Conservation (phyloP, 164 flowering plant species). For the Vitis cinerea region DNA sequence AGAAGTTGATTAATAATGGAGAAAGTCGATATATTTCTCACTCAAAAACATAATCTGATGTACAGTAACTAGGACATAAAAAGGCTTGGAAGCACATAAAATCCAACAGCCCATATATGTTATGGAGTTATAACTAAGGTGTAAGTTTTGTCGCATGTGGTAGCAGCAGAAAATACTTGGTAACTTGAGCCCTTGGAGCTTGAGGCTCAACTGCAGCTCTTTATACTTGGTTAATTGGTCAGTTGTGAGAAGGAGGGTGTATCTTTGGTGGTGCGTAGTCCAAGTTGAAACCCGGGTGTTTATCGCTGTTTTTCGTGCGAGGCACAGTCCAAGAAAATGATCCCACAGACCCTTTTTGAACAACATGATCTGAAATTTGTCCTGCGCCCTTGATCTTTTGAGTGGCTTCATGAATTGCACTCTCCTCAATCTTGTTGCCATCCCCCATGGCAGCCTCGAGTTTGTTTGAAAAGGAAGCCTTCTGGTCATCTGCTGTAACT, state of each 20-base stretch:
- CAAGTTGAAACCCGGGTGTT: conserved; percentile 33
- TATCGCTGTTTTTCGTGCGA: conserved; percentile 21
- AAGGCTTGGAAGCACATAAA: neutral
- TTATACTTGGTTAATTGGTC: conserved; percentile 3
- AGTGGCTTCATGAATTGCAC: neutral
- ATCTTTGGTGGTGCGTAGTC: conserved; percentile 67
- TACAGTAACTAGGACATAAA: neutral
- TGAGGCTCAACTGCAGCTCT: too few relatives aligned
- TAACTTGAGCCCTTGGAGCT: too few relatives aligned
- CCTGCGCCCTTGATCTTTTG: neutral
- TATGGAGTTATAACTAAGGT: neutral
- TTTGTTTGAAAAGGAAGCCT: conserved; percentile 7
- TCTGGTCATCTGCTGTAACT: conserved; percentile 1
- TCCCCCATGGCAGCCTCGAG: neutral
- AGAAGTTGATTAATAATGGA: neutral
- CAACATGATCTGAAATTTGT: conserved; percentile 2
- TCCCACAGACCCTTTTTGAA: conserved; percentile 10
- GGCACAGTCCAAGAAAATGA: conserved; percentile 39
- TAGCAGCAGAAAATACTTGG: too few relatives aligned
- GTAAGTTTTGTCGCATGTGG: too few relatives aligned
- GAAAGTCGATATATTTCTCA: neutral
- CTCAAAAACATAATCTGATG: neutral
- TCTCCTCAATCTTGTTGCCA: neutral
- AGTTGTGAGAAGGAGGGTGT: conserved; percentile 75
- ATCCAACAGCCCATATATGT: neutral